Evolutionary conservation across 148 eudicot genomes (phyloP), one percentile per base, ranked within the genome.

Genomic region (Mesembryanthemum crystallinum): DNA sequence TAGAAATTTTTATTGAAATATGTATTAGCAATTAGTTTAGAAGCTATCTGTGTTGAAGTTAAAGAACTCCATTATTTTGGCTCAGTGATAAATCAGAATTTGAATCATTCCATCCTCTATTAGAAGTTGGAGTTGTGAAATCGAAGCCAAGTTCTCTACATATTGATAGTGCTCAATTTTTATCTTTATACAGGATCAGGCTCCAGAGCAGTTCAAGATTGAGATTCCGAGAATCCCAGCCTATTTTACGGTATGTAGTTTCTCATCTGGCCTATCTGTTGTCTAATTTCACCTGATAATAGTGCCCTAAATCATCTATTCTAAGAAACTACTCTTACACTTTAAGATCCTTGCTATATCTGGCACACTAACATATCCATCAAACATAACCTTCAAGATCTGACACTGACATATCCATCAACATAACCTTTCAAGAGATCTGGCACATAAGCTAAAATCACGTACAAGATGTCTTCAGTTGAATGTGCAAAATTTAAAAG

Each of bases 221-320:
- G 78, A 67, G 74, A 94, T 94, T 79, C 98, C 97, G 39, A 94
- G 85, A 86, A 92, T 94, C 78, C 97, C 97, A 64, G 96, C 98
- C 72, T 94, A 94, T 87, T 94, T 94, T 81, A 92, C 98, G 82
- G 98, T 94, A 83, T 60, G 86, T 71, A 71, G 64, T 30, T 74
- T 30, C 27, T 75, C 30, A 8, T 63, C 66, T 52, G 15, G 43
- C 57, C 37, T 49, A 21, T 32, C 47, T 27, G 64, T 47, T 42
- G 15, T 27, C 60, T 12, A 35, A 24, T 55, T 14, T 49, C 35
- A 17, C 32, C 9, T 14, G 29, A 25, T 30, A 12, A 15, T 15
- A 35, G 32, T 7, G 10, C 20, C 32, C 37, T 30, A 49, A 8
- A 69, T 23, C 25, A 23, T 45, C 73, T 5, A 17, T 15, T 45